A percentile compares a stretch with the other conserved stretches of the same genome.
phyloP scores from a whole-genome alignment of 169 alveolate species.

The Plasmodium coatneyi region DNA sequence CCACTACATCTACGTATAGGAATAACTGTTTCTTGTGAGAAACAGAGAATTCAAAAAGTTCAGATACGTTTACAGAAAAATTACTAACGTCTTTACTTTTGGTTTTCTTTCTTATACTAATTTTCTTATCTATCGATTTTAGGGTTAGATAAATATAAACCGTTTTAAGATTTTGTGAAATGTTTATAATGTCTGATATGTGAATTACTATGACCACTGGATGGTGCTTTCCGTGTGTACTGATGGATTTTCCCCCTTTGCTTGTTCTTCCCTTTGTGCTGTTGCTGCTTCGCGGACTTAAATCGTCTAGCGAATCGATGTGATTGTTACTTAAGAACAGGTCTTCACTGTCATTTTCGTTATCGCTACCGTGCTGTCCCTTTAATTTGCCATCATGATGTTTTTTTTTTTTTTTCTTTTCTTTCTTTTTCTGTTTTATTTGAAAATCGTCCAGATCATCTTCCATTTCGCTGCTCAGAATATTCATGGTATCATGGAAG shows the following conservation, averaged over 20 bases:
- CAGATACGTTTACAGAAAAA: conserved; percentile 47
- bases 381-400: not conserved
- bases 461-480: conserved; percentile 25
- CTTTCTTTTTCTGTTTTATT: conserved; percentile 6
- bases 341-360: not conserved
- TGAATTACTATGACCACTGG: conserved; percentile 32
- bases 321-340: conserved; percentile 8
- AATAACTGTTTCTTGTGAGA: conserved; percentile 2
- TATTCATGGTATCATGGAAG: not conserved
- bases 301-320: conserved; percentile 11
- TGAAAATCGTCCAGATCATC: conserved; percentile 21
- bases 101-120: conserved; percentile 35
- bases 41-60: conserved; percentile 31
- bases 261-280: not conserved
- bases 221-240: not conserved
- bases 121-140: conserved; percentile 60
- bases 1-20: conserved; percentile 29
- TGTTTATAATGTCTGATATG: conserved; percentile 61
- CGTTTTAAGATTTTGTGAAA: conserved; percentile 27
- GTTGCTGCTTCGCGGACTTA: not conserved
- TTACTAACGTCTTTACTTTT: conserved; percentile 25
- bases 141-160: conserved; percentile 29
- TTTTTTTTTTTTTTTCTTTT: conserved; percentile 19
- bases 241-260: not conserved
- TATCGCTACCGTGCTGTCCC: not conserved